These are phyloP conservation scores for Leucosporidium scottii DNA, from an alignment of 768 basidiomycete genomes.

Conservation along the genomic window DNA sequence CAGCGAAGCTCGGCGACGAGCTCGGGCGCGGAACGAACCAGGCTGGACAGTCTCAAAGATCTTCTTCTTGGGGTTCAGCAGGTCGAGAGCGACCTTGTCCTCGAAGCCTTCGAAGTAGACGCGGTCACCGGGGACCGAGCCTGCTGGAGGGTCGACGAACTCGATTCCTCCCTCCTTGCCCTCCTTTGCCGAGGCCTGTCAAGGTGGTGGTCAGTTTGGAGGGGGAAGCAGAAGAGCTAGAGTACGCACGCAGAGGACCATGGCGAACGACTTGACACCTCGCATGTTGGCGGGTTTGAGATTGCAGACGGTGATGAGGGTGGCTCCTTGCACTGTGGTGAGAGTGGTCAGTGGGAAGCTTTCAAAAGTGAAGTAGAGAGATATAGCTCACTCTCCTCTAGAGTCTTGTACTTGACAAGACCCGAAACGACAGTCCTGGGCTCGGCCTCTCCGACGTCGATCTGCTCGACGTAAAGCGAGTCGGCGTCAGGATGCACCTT, in stretches of 20 bases:
- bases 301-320: slow-evolving; percentile 48
- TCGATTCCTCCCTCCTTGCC: slow-evolving; percentile 82
- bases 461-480: slow-evolving; percentile 96
- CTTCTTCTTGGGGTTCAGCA: slow-evolving; percentile 98
- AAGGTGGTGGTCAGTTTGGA: not conserved
- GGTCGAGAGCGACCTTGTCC: slow-evolving; percentile 58
- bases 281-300: slow-evolving; percentile 95
- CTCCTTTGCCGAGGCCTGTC: slow-evolving; percentile 63
- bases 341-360: slow-evolving; percentile 1
- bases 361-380: slow-evolving; percentile 56
- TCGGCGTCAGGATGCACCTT: slow-evolving; percentile 96
- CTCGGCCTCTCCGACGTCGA: slow-evolving; percentile 89
- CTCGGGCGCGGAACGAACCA: slow-evolving; percentile 46
- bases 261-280: slow-evolving; percentile 94
- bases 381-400: slow-evolving; percentile 82
- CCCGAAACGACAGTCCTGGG: slow-evolving; percentile 96
- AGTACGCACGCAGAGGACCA: slow-evolving; percentile 78
- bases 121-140: slow-evolving; percentile 80
- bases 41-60: slow-evolving; percentile 96
- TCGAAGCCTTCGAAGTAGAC: slow-evolving; percentile 90
- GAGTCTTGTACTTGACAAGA: slow-evolving; percentile 89
- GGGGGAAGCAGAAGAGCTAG: not conserved
- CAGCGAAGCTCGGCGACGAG: not conserved
- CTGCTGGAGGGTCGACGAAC: slow-evolving; percentile 76
- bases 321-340: slow-evolving; percentile 36